These are phyloP conservation scores for Sodiomyces alkalinus DNA, from an alignment of 2,329 filamentous ascomycete species.

Conservation along the genomic window DNA sequence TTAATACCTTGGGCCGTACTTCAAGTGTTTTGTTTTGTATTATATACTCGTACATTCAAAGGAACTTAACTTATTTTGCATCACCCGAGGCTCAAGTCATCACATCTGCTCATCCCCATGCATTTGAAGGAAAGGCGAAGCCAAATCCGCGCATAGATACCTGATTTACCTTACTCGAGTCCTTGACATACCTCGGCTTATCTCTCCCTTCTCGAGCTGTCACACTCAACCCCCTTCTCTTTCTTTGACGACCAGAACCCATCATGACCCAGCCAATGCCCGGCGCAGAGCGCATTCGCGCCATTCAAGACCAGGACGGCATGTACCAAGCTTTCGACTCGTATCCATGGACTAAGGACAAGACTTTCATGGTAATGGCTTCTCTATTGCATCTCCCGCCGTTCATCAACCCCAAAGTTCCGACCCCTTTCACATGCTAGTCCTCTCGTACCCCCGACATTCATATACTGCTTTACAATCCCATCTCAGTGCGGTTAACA, in stretches of 20 bases:
- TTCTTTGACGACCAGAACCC: too few species aligned
- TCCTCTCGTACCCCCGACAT: too few species aligned
- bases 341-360: slow-evolving; percentile 54
- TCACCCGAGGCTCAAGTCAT: too few species aligned
- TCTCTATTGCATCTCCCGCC: not conserved
- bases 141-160: too few species aligned
- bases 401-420: too few species aligned
- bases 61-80: too few species aligned
- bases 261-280: slow-evolving; percentile 7
- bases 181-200: not conserved
- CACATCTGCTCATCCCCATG: too few species aligned
- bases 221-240: slow-evolving; percentile 1
- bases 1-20: too few species aligned
- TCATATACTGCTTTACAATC: not conserved
- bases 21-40: too few species aligned
- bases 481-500: not conserved
- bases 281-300: slow-evolving; percentile 22
- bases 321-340: slow-evolving; percentile 46
- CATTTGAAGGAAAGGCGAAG: too few species aligned
- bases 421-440: too few species aligned
- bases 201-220: not conserved
- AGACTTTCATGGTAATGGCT: slow-evolving; percentile 44
- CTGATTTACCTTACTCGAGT: slow-evolving; percentile 1
- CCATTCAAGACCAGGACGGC: slow-evolving; percentile 21
- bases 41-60: too few species aligned